Evolutionary conservation across 169 alveolate genomes (phyloP).

Genomic region (Toxoplasma gondii): DNA sequence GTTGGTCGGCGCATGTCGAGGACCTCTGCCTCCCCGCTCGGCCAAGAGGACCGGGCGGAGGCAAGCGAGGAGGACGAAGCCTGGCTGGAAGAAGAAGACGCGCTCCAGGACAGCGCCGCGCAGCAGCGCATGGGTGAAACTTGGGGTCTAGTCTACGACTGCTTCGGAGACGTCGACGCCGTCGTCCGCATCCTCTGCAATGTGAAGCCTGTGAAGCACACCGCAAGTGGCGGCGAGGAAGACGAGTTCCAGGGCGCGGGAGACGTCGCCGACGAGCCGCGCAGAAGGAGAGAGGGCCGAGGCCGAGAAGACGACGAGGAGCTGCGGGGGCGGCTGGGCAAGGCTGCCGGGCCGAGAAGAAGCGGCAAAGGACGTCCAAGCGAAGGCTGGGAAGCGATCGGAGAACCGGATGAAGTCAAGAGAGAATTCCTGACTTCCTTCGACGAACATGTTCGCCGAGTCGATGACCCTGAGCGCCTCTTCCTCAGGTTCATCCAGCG

Average conservation of each 20-base stretch:
- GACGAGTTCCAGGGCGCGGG: background rate
- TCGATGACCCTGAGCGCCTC: constrained; percentile 42
- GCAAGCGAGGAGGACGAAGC: constrained; percentile 41
- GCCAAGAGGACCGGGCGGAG: background rate
- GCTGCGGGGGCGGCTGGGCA: background rate
- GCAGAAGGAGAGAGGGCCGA: background rate
- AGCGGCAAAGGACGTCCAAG: background rate
- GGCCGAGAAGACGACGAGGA: constrained; percentile 31
- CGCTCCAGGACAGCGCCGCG: background rate
- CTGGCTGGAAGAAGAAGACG: constrained; percentile 9
- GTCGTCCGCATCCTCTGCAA: constrained; percentile 49
- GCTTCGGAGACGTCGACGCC: constrained; percentile 58
- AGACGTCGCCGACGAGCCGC: background rate
- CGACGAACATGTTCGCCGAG: constrained; percentile 37
- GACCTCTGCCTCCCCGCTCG: background rate
- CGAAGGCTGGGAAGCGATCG: constrained; percentile 47
- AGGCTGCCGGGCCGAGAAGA: background rate
- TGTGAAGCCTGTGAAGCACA: background rate
- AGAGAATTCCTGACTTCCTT: constrained; percentile 12
- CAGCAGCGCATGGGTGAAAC: constrained; percentile 35
- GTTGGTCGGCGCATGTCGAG: background rate
- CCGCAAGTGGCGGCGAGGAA: background rate
- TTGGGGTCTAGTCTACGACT: constrained; percentile 49
- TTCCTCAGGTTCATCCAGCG: constrained; percentile 24
- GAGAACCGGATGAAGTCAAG: constrained; percentile 50